Evolutionary conservation across 352 stramenopile species (phyloP).

Genomic region (Thalassiosira exigua): DNA sequence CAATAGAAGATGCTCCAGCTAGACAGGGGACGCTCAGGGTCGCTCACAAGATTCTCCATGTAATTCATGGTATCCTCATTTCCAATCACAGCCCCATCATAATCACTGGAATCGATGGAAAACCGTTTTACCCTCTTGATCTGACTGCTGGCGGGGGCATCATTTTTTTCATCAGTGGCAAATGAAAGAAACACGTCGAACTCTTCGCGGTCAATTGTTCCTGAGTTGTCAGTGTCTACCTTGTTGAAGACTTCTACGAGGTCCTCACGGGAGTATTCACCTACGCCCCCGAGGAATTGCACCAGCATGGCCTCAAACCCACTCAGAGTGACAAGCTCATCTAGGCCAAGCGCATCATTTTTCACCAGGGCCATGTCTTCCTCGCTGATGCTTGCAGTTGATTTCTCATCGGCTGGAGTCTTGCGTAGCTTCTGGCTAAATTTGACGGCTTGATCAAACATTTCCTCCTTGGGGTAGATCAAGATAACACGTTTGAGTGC

Average conservation of each 20-base stretch:
- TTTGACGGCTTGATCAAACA: slow-evolving; percentile 22
- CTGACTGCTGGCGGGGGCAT: not conserved
- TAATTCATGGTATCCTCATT: not conserved
- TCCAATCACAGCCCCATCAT: not conserved
- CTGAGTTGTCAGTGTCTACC: slow-evolving; percentile 6
- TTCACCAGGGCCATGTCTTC: not conserved
- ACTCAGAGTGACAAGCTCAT: not conserved
- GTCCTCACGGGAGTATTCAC: slow-evolving; percentile 5
- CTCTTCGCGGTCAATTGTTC: slow-evolving; percentile 3
- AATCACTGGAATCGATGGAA: not conserved
- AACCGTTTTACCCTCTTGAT: not conserved
- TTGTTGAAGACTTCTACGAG: slow-evolving; percentile 6
- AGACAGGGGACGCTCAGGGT: not conserved
- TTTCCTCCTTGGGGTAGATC: slow-evolving; percentile 9
- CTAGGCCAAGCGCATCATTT: not conserved
- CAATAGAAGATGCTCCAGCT: slow-evolving; percentile 42
- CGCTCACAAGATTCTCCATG: not conserved
- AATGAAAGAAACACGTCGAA: slow-evolving; percentile 5
- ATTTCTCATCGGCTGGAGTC: not conserved
- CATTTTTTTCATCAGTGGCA: not conserved
- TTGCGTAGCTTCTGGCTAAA: not conserved
- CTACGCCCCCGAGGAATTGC: slow-evolving; percentile 17
- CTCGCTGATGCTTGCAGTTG: not conserved
- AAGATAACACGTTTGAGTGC: not conserved
- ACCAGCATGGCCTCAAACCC: slow-evolving; percentile 19